Percentiles rank a stretch among this genome's conserved stretches.
Conservation (phyloP, 768 basidiomycete genomes). For the Gymnopilus junonius region DNA sequence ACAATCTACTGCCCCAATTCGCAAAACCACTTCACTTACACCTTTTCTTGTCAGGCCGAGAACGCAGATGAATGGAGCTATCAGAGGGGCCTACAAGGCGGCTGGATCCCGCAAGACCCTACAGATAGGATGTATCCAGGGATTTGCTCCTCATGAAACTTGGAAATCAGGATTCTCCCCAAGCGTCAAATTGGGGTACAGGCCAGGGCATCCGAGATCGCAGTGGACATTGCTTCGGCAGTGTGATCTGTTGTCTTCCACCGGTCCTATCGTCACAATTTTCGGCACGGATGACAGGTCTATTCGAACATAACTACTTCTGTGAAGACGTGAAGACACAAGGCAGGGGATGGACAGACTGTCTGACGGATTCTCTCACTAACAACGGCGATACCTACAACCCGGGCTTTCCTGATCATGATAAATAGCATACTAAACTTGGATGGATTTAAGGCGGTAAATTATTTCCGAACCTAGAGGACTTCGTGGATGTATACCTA, state of each 20-base stretch:
- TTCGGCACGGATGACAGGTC: neutral
- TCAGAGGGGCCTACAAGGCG: slow-evolving; percentile 70
- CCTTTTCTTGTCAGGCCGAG: slow-evolving; percentile 38
- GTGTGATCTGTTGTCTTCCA: neutral
- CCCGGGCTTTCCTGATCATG: neutral
- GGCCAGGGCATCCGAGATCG: too few relatives aligned
- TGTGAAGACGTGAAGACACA: neutral
- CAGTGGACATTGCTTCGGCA: neutral
- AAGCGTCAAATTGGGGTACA: neutral
- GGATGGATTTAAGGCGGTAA: neutral
- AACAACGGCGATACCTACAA: neutral
- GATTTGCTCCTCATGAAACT: slow-evolving; percentile 45
- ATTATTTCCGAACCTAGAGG: neutral
- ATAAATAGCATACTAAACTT: too few relatives aligned
- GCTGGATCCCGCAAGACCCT: slow-evolving; percentile 78
- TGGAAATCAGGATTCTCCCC: too few relatives aligned
- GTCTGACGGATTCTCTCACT: neutral
- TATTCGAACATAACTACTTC: neutral
- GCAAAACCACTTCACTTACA: neutral
- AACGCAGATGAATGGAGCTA: slow-evolving; percentile 80
- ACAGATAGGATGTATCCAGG: slow-evolving; percentile 67
- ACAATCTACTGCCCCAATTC: neutral
- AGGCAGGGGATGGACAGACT: neutral
- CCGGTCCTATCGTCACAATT: too few relatives aligned
- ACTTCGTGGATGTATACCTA: neutral